These are phyloP conservation scores for Ananas comosus DNA, from an alignment of 176 grass and related monocot species.

Conservation along the genomic window DNA sequence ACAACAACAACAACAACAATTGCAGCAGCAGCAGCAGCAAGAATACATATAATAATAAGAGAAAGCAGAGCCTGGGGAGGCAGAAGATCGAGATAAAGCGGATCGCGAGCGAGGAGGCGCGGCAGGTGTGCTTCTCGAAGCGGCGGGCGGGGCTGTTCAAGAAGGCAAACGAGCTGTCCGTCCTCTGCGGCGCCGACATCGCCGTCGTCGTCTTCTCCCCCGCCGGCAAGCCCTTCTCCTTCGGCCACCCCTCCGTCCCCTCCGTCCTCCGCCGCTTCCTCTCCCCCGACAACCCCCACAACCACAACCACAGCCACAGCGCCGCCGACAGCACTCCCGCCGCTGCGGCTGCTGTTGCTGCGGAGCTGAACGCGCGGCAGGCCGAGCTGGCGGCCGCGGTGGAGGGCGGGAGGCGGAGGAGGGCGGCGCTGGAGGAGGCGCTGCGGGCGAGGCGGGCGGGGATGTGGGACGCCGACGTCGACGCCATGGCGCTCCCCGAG, in stretches of 20 bases:
- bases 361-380: slow-evolving; percentile 5
- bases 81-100: too few relatives aligned
- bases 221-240: slow-evolving; percentile 32
- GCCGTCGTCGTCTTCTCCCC: slow-evolving; percentile 54
- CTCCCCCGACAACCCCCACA: background rate
- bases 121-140: slow-evolving; percentile 62
- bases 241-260: slow-evolving; percentile 37
- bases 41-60: too few relatives aligned
- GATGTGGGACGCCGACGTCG: slow-evolving; percentile 19
- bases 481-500: background rate
- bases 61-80: too few relatives aligned
- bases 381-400: slow-evolving; percentile 1
- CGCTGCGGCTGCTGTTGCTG: too few relatives aligned
- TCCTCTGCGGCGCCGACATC: slow-evolving; percentile 40
- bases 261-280: slow-evolving; percentile 28
- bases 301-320: too few relatives aligned
- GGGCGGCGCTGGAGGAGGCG: slow-evolving; percentile 10
- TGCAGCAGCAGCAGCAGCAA: too few relatives aligned
- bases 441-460: slow-evolving; percentile 5
- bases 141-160: slow-evolving; percentile 42
- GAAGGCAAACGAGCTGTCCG: slow-evolving; percentile 59
- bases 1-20: too few relatives aligned
- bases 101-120: too few relatives aligned
- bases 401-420: slow-evolving; percentile 11
- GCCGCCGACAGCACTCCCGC: too few relatives aligned